A percentile compares a stretch with the other conserved stretches of the same genome.
Evolutionary conservation across 139 green algal species (phyloP).

Genomic region (Haematococcus lacustris): DNA sequence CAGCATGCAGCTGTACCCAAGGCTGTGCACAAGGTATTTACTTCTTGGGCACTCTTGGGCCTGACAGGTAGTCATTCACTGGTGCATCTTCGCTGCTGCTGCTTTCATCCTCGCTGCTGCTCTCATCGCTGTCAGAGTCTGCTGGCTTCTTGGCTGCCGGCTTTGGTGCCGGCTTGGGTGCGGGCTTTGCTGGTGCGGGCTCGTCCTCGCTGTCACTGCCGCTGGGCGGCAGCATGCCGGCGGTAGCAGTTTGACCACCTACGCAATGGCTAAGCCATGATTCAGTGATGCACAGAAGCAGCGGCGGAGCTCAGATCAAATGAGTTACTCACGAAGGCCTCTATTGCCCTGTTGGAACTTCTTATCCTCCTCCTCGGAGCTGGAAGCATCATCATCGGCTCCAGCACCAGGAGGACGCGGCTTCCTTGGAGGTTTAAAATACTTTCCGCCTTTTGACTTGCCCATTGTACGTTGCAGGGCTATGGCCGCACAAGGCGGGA

Average conservation of each 20-base stretch:
- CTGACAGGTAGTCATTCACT: constrained; percentile 29
- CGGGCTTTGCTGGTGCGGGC: not conserved
- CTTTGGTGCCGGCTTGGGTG: constrained; percentile 3
- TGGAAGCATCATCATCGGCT: too few species aligned
- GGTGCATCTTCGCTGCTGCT: constrained; percentile 18
- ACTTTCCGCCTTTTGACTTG: too few species aligned
- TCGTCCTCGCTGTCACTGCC: constrained; percentile 52
- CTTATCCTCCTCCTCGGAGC: too few species aligned
- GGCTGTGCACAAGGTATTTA: constrained; percentile 12
- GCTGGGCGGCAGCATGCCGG: constrained; percentile 68
- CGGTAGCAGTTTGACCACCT: constrained; percentile 48
- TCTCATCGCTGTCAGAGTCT: constrained; percentile 9
- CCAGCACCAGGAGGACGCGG: too few species aligned
- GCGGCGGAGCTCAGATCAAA: too few species aligned
- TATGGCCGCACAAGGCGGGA: too few species aligned
- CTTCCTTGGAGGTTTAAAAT: too few species aligned
- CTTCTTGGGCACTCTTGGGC: constrained; percentile 30
- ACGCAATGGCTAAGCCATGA: too few species aligned
- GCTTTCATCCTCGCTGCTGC: constrained; percentile 14
- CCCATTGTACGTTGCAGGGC: too few species aligned
- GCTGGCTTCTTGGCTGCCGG: constrained; percentile 13
- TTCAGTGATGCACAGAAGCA: too few species aligned
- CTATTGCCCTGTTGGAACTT: too few species aligned
- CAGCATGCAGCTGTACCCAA: not conserved
- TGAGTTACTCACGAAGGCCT: too few species aligned